Evolutionary conservation across 225 moss, liverwort and hornwort genomes (phyloP).

Genomic region (Bryoerythrophyllum caledonicum): DNA sequence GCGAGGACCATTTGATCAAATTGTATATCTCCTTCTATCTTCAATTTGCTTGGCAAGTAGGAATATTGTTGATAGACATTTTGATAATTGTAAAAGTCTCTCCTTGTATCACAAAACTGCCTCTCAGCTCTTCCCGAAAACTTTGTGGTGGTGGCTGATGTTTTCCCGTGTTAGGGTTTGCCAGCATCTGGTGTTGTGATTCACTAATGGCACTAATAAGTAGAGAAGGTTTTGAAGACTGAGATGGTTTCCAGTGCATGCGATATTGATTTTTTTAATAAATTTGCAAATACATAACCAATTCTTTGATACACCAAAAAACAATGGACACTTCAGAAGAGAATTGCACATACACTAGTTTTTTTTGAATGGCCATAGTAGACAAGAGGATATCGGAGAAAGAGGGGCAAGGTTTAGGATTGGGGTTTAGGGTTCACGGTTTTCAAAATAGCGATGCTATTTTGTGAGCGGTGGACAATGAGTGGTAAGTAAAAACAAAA

Average conservation of each 20-base stretch:
- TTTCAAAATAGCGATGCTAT: no score
- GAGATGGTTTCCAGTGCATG: neutral
- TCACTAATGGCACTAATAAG: neutral
- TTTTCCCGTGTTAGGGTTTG: neutral
- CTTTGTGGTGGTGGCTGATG: neutral
- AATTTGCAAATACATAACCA: no score
- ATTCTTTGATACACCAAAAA: no score
- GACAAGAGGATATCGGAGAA: no score
- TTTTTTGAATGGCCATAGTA: no score
- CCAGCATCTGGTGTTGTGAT: neutral
- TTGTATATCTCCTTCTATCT: conserved; percentile 30
- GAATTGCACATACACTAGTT: no score
- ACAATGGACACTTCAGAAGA: no score
- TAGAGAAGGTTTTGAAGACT: neutral
- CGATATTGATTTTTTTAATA: no score
- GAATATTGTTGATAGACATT: conserved; percentile 19
- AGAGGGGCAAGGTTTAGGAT: no score
- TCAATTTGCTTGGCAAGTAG: conserved; percentile 22
- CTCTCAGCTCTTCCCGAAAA: neutral
- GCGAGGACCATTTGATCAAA: conserved; percentile 11
- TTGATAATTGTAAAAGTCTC: conserved; percentile 23
- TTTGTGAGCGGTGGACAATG: no score
- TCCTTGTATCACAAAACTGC: conserved; percentile 4
- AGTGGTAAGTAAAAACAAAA: no score
- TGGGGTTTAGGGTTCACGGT: no score